These are phyloP conservation scores for Diaporthe vexans DNA, from an alignment of 2,329 filamentous ascomycete genomes.

Conservation along the genomic window DNA sequence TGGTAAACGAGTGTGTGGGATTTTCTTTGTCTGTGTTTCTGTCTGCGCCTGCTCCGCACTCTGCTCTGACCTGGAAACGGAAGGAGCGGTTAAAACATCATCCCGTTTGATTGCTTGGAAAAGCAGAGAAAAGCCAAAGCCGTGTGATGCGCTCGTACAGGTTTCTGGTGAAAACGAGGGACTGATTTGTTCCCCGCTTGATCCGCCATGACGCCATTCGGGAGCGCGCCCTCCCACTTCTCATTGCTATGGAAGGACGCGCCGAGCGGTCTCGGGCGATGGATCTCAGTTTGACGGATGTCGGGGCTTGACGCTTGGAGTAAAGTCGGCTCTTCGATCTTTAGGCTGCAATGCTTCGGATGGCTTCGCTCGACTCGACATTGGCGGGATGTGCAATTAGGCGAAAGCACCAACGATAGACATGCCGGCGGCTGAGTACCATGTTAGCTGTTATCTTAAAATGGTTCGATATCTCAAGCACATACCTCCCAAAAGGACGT, in stretches of 20 bases:
- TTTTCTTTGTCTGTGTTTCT: slow-evolving; percentile 35
- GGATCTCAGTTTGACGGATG: slow-evolving; percentile 21
- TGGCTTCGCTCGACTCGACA: neutral
- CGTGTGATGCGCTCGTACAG: slow-evolving; percentile 33
- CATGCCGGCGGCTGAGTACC: slow-evolving; percentile 57
- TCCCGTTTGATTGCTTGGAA: slow-evolving; percentile 19
- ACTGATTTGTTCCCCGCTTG: slow-evolving; percentile 11
- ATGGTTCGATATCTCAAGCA: neutral
- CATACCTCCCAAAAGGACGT: slow-evolving; percentile 65
- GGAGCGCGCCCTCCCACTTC: neutral
- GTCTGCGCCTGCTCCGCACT: slow-evolving; percentile 23
- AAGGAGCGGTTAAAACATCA: slow-evolving; percentile 22
- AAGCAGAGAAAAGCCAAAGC: slow-evolving; percentile 22
- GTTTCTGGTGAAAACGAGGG: slow-evolving; percentile 27
- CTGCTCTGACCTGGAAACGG: slow-evolving; percentile 24
- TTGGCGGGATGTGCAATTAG: slow-evolving; percentile 46
- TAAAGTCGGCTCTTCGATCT: neutral
- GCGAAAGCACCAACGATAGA: slow-evolving; percentile 63
- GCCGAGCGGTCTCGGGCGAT: neutral
- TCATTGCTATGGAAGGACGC: slow-evolving; percentile 2
- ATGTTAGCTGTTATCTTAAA: slow-evolving; percentile 33
- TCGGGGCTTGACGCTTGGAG: slow-evolving; percentile 7
- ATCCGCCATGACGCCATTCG: slow-evolving; percentile 24
- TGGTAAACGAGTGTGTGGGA: slow-evolving; percentile 34
- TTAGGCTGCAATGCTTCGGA: neutral